Conservation (phyloP, 2,329 filamentous ascomycete genomes). For the Stagonosporopsis vannaccii region DNA sequence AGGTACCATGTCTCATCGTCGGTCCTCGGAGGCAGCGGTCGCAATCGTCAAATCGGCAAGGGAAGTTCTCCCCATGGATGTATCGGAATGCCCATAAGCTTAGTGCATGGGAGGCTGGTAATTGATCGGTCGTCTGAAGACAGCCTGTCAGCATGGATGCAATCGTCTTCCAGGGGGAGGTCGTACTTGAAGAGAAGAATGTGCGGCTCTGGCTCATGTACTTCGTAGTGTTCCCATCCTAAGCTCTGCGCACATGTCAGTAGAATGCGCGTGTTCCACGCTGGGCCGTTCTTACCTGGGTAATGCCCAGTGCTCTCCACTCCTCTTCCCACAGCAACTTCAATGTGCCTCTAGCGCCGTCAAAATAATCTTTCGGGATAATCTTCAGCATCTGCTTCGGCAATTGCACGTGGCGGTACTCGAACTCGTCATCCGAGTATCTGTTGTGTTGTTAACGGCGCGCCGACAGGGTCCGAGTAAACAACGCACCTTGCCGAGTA, state of each 20-base stretch:
- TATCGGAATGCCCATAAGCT: conserved; percentile 19
- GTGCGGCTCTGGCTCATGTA: conserved; percentile 97
- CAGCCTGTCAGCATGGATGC: conserved; percentile 11
- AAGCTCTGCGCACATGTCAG: conserved; percentile 71
- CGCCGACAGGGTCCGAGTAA: conserved; percentile 23
- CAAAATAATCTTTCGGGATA: conserved; percentile 94
- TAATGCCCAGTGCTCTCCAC: conserved; percentile 96
- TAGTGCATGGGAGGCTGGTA: conserved; percentile 72
- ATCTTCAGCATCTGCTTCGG: conserved; percentile 98
- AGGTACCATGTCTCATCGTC: conserved; percentile 18
- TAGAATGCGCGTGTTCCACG: background rate
- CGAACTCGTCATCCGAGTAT: conserved; percentile 90
- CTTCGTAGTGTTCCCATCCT: conserved; percentile 99
- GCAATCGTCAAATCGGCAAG: conserved; percentile 19
- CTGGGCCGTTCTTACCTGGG: conserved; percentile 70
- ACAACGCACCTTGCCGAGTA: conserved; percentile 83
- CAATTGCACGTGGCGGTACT: conserved; percentile 97
- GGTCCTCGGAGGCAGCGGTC: conserved; percentile 21
- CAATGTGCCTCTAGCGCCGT: conserved; percentile 85
- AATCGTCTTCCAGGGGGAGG: background rate
- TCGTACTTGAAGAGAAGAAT: conserved; percentile 98
- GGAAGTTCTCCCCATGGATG: conserved; percentile 10
- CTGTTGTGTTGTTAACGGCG: conserved; percentile 58
- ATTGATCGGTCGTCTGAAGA: conserved; percentile 77
- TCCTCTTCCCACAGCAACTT: conserved; percentile 98